Conservation (phyloP, 2,329 filamentous ascomycete genomes). For the Alternaria gaisen region DNA sequence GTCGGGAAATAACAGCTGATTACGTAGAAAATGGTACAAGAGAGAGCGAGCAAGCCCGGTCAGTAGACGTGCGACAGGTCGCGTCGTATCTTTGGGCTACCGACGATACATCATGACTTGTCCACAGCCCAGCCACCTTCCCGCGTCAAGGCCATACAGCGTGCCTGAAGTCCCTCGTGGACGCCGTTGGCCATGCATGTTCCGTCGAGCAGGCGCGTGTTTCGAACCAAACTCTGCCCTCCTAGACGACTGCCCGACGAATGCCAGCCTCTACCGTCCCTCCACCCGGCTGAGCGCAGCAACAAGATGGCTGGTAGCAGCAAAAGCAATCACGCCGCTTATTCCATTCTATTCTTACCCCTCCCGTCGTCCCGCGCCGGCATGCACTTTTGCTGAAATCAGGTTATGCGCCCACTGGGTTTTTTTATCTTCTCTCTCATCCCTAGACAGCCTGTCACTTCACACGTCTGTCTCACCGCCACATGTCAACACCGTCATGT, state of each 20-base stretch:
- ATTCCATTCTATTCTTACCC: constrained; percentile 19
- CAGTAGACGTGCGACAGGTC: not conserved
- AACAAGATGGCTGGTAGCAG: constrained; percentile 11
- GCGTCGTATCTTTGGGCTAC: constrained; percentile 1
- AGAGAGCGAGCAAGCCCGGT: not conserved
- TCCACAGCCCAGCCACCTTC: constrained; percentile 14
- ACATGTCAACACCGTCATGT: constrained; percentile 14
- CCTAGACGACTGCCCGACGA: constrained; percentile 7
- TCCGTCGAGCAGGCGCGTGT: constrained; percentile 7
- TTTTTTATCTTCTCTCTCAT: not conserved
- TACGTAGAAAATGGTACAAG: not conserved
- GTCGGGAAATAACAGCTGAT: not conserved
- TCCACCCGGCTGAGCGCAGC: constrained; percentile 1
- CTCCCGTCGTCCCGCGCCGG: constrained; percentile 2
- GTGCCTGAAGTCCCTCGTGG: constrained; percentile 18
- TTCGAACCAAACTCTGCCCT: constrained; percentile 7
- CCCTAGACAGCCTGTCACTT: constrained; percentile 6
- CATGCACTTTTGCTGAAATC: not conserved
- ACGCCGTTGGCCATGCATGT: constrained; percentile 19
- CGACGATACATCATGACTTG: constrained; percentile 8
- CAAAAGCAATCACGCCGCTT: constrained; percentile 11
- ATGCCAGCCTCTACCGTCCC: constrained; percentile 14
- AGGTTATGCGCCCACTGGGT: not conserved
- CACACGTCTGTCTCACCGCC: constrained; percentile 11
- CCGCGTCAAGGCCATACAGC: constrained; percentile 13